Evolutionary conservation across 139 green algal genomes (phyloP).

Genomic region (Picocystis salinarum): DNA sequence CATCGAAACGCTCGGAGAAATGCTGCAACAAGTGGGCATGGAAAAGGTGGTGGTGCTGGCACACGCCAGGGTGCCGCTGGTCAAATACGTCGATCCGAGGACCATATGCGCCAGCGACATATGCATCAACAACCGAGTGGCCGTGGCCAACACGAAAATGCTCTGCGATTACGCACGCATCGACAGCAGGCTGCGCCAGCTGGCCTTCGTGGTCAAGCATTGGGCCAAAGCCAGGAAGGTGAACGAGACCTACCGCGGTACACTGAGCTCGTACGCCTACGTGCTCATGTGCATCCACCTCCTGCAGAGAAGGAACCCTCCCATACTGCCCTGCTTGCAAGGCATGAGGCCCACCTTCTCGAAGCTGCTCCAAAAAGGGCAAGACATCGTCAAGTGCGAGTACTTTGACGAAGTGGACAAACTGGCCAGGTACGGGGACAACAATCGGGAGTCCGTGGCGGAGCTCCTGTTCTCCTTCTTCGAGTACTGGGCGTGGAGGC

Average conservation of each 20-base stretch:
- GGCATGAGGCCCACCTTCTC: constrained; percentile 1
- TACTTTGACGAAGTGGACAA: constrained; percentile 43
- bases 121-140: constrained; percentile 69
- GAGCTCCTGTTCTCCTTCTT: constrained; percentile 74
- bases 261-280: constrained; percentile 77
- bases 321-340: constrained; percentile 50
- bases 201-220: constrained; percentile 65
- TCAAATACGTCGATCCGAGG: constrained; percentile 50
- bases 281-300: constrained; percentile 78
- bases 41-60: constrained; percentile 16
- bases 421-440: constrained; percentile 40
- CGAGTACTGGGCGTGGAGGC: constrained; percentile 71
- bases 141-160: constrained; percentile 60
- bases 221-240: constrained; percentile 69
- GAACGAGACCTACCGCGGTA: constrained; percentile 76
- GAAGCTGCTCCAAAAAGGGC: constrained; percentile 22
- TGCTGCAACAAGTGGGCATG: constrained; percentile 14
- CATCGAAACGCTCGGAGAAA: constrained; percentile 7
- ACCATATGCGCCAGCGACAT: constrained; percentile 22
- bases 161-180: constrained; percentile 52
- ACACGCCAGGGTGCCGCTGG: constrained; percentile 58
- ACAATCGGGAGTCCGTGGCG: constrained; percentile 57
- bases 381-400: constrained; percentile 22
- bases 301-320: constrained; percentile 49
- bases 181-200: constrained; percentile 49